A percentile compares a stretch with the other conserved stretches of the same genome.
Evolutionary conservation across 345 rosid genomes (phyloP).

Genomic region (Moringa oleifera): DNA sequence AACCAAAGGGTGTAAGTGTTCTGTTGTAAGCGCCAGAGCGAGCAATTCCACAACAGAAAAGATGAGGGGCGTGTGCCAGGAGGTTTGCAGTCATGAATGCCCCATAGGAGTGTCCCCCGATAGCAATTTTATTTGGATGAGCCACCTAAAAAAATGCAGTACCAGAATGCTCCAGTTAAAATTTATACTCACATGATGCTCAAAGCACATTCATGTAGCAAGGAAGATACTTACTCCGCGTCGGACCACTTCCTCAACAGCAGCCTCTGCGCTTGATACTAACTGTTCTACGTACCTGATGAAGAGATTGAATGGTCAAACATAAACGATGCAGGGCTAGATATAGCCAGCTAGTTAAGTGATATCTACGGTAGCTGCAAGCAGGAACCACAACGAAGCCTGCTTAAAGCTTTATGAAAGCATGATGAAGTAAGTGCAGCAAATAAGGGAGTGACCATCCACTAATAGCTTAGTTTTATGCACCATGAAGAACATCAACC

Average conservation of each 20-base stretch:
- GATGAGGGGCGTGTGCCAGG: slow-evolving; percentile 96
- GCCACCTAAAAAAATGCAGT: slow-evolving; percentile 57
- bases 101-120: slow-evolving; percentile 99
- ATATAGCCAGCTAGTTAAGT: too few relatives aligned
- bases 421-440: too few relatives aligned
- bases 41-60: slow-evolving; percentile 91
- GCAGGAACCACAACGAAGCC: not conserved
- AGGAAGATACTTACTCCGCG: slow-evolving; percentile 62
- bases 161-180: slow-evolving; percentile 18
- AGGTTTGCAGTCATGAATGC: slow-evolving; percentile 99
- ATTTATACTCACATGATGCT: slow-evolving; percentile 1
- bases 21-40: slow-evolving; percentile 99
- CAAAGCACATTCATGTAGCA: slow-evolving; percentile 4
- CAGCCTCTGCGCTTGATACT: slow-evolving; percentile 97
- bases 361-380: not conserved
- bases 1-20: slow-evolving; percentile 97
- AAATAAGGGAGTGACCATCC: not conserved
- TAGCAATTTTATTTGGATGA: slow-evolving; percentile 78
- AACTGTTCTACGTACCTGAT: slow-evolving; percentile 88
- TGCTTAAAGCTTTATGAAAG: not conserved
- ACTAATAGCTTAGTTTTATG: not conserved
- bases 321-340: not conserved
- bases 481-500: not conserved
- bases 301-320: slow-evolving; percentile 9
- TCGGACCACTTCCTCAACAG: slow-evolving; percentile 89